These are phyloP conservation scores for Rachicladosporium sp. DNA, from an alignment of 2,329 filamentous ascomycete genomes.

Conservation along the genomic window DNA sequence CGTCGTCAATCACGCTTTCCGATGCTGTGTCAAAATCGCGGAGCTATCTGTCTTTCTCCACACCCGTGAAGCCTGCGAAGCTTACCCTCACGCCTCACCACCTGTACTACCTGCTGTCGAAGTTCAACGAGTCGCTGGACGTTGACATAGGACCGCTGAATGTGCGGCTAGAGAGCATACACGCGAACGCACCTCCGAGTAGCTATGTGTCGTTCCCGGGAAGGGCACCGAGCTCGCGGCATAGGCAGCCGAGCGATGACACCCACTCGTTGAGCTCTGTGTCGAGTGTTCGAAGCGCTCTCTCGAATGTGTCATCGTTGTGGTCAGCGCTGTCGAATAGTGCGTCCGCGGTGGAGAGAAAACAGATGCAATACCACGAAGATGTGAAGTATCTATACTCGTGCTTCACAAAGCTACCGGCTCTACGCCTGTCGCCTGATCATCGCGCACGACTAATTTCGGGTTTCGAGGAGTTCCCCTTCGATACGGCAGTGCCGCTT, in stretches of 20 bases:
- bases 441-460: slow-evolving; percentile 80
- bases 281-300: slow-evolving; percentile 90
- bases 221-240: slow-evolving; percentile 68
- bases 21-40: slow-evolving; percentile 64
- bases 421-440: slow-evolving; percentile 79
- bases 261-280: slow-evolving; percentile 87
- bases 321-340: slow-evolving; percentile 81
- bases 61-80: slow-evolving; percentile 80
- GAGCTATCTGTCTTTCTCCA: slow-evolving; percentile 72
- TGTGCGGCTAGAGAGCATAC: slow-evolving; percentile 84
- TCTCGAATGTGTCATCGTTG: slow-evolving; percentile 89
- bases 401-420: slow-evolving; percentile 95
- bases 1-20: slow-evolving; percentile 61
- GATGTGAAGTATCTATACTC: slow-evolving; percentile 96
- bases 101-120: slow-evolving; percentile 88
- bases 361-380: slow-evolving; percentile 70
- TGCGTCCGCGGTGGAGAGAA: slow-evolving; percentile 73
- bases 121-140: slow-evolving; percentile 73
- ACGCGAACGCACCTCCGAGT: slow-evolving; percentile 70
- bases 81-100: slow-evolving; percentile 90
- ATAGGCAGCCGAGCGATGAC: slow-evolving; percentile 70
- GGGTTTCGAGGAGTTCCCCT: slow-evolving; percentile 94
- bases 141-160: slow-evolving; percentile 94
- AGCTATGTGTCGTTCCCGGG: slow-evolving; percentile 95
- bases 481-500: slow-evolving; percentile 93